Evolutionary conservation across 129 eudicot genomes (phyloP).

Genomic region (Solidago caesia): DNA sequence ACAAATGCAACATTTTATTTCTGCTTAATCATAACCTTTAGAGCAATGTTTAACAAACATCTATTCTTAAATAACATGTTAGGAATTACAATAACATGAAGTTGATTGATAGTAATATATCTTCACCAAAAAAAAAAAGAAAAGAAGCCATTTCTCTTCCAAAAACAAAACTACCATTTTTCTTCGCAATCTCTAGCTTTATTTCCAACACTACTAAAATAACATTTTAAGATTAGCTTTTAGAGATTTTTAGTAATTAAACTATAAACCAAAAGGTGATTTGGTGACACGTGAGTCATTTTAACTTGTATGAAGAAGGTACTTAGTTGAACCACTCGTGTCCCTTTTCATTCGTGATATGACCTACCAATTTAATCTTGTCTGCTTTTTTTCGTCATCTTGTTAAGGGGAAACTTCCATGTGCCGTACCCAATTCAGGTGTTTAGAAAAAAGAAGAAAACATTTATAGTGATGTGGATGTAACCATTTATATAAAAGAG

Average conservation of each 20-base stretch:
- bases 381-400: background rate
- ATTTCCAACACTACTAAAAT: too few species aligned
- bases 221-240: too few species aligned
- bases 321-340: background rate
- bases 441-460: background rate
- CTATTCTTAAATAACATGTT: too few species aligned
- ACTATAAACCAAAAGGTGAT: slow-evolving; percentile 1
- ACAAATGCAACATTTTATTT: too few species aligned
- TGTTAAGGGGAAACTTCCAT: background rate
- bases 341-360: background rate
- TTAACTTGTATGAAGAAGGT: background rate
- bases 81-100: too few species aligned
- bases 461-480: slow-evolving; percentile 9
- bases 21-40: too few species aligned
- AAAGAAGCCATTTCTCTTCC: too few species aligned
- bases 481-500: background rate
- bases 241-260: background rate
- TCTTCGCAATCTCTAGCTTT: too few species aligned
- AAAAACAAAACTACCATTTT: too few species aligned
- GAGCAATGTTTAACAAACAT: too few species aligned
- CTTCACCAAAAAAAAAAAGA: too few species aligned
- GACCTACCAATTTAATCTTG: slow-evolving; percentile 12
- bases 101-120: too few species aligned
- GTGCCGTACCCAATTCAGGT: slow-evolving; percentile 7
- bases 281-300: background rate